A percentile compares a stretch with the other conserved stretches of the same genome.
phyloP scores from a whole-genome alignment of 768 basidiomycete genomes.

The Zangia roseola region DNA sequence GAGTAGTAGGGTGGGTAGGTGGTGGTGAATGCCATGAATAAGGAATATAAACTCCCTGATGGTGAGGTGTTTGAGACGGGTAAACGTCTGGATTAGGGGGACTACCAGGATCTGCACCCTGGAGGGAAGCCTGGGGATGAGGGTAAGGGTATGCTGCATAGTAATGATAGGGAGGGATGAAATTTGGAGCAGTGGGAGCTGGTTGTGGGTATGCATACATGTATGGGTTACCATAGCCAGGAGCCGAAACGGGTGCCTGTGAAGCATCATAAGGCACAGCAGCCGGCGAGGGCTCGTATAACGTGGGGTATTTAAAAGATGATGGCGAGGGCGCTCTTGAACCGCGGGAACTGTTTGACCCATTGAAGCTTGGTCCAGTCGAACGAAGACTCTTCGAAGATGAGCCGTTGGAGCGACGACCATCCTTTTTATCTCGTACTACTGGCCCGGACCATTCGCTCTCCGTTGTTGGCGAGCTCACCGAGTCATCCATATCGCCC shows the following conservation, averaged over 20 bases:
- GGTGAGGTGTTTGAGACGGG: constrained; percentile 32
- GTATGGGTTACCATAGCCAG: constrained; percentile 34
- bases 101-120: constrained; percentile 36
- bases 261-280: constrained; percentile 31
- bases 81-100: constrained; percentile 34
- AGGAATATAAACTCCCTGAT: constrained; percentile 29
- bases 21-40: constrained; percentile 36
- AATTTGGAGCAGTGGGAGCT: constrained; percentile 36
- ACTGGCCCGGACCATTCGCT: constrained; percentile 74
- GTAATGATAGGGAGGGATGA: constrained; percentile 40
- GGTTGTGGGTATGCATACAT: constrained; percentile 44
- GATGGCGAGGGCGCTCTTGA: constrained; percentile 72
- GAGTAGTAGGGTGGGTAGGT: constrained; percentile 41
- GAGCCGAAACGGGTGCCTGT: constrained; percentile 29
- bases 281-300: constrained; percentile 59
- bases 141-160: constrained; percentile 52
- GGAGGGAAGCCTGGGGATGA: constrained; percentile 42
- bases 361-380: constrained; percentile 47
- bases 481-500: constrained; percentile 66
- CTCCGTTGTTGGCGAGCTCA: constrained; percentile 73
- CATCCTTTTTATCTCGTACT: constrained; percentile 55
- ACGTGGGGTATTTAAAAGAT: constrained; percentile 68
- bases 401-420: constrained; percentile 52
- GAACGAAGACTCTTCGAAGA: constrained; percentile 62
- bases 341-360: constrained; percentile 62